phyloP scores from a whole-genome alignment of 805 yeast genomes.

The Saccharomycopsis javanensis region DNA sequence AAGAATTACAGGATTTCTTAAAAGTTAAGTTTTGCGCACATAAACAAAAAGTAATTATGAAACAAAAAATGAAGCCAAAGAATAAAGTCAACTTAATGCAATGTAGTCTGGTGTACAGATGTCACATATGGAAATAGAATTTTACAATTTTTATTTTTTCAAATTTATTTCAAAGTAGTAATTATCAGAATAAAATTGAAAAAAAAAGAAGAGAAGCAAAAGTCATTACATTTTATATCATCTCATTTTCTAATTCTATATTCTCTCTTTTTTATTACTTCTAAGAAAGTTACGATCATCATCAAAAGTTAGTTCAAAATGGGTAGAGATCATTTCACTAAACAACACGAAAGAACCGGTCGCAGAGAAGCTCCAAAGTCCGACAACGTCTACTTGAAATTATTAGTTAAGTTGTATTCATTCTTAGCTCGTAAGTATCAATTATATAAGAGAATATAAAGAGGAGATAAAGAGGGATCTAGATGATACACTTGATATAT shows the following conservation, averaged over 20 bases:
- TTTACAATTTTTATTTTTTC: background rate
- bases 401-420: constrained; percentile 96
- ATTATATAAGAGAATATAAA: background rate
- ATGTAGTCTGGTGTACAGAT: too few relatives aligned
- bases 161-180: background rate
- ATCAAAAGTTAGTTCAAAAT: constrained; percentile 32
- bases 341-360: constrained; percentile 92
- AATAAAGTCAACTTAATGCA: too few relatives aligned
- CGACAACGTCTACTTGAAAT: constrained; percentile 96
- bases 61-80: too few relatives aligned
- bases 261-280: background rate
- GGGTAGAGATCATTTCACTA: constrained; percentile 97
- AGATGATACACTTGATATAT: background rate
- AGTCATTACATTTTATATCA: background rate
- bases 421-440: constrained; percentile 95
- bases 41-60: too few relatives aligned
- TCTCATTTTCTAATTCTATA: background rate
- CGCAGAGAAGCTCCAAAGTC: constrained; percentile 99
- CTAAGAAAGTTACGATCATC: background rate
- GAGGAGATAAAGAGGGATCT: background rate
- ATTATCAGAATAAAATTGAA: background rate
- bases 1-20: too few relatives aligned
- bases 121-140: too few relatives aligned
- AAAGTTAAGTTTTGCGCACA: too few relatives aligned
- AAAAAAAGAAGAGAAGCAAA: background rate